These are phyloP conservation scores for Clitopilus hobsonii DNA, from an alignment of 768 basidiomycete genomes.

Conservation along the genomic window DNA sequence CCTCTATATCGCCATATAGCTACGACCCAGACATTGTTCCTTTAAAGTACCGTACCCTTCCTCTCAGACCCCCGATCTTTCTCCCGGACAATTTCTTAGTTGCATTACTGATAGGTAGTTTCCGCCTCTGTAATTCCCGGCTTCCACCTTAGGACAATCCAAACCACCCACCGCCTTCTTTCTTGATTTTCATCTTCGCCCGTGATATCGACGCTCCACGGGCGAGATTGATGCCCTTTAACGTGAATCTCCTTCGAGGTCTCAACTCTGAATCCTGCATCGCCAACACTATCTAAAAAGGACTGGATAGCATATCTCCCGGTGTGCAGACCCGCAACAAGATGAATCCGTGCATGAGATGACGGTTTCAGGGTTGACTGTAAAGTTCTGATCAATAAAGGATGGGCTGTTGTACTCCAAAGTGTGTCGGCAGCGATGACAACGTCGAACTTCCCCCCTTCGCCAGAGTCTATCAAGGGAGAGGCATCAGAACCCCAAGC, in stretches of 20 bases:
- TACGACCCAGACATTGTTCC: background rate
- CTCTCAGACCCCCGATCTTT: background rate
- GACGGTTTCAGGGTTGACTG: slow-evolving; percentile 38
- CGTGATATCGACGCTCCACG: slow-evolving; percentile 40
- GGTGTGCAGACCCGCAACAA: slow-evolving; percentile 76
- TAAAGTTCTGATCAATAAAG: slow-evolving; percentile 48
- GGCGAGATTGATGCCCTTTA: slow-evolving; percentile 28
- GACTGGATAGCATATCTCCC: slow-evolving; percentile 67
- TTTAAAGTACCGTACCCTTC: background rate
- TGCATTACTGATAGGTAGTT: no score
- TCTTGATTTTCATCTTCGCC: background rate
- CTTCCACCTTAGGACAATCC: slow-evolving; percentile 54
- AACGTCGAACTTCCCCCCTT: slow-evolving; percentile 46
- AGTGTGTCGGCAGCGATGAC: slow-evolving; percentile 73
- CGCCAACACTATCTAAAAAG: slow-evolving; percentile 40
- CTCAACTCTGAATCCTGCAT: slow-evolving; percentile 41
- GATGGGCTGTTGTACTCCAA: slow-evolving; percentile 67
- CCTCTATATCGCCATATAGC: background rate
- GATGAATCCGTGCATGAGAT: slow-evolving; percentile 44
- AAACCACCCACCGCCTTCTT: slow-evolving; percentile 62
- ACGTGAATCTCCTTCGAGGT: slow-evolving; percentile 45
- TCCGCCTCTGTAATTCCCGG: background rate
- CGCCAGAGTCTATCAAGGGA: slow-evolving; percentile 14
- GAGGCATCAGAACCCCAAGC: slow-evolving; percentile 60
- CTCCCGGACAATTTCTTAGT: no score